Conservation (phyloP, 306 rosid species). For the Begonia masoniana region DNA sequence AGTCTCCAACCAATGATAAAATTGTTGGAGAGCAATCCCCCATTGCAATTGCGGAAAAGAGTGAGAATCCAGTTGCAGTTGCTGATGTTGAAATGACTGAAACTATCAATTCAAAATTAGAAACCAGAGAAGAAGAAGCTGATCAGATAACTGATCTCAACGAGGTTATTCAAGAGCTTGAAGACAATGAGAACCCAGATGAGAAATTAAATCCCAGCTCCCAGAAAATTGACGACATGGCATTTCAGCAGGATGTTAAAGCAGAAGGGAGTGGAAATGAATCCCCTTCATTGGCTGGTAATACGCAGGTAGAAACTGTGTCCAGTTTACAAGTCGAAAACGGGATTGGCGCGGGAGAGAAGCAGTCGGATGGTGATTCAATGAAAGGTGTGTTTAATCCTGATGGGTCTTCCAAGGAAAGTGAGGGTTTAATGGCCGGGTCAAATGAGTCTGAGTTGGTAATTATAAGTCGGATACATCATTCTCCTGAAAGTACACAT, state of each 20-base stretch:
- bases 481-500: conserved; percentile 99
- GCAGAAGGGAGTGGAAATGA: no score
- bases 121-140: conserved; percentile 21
- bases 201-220: conserved; percentile 9
- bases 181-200: conserved; percentile 23
- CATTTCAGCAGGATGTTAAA: no score
- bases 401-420: conserved; percentile 30
- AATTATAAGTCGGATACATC: conserved; percentile 99
- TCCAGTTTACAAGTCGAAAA: no score
- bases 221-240: no score
- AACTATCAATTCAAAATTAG: conserved; percentile 15
- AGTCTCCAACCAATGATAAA: conserved; percentile 27
- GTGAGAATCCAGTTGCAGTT: conserved; percentile 24
- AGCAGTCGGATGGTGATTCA: conserved; percentile 16
- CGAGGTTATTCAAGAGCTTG: conserved; percentile 17
- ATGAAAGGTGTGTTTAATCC: conserved; percentile 39
- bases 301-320: no score
- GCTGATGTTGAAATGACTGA: conserved; percentile 21
- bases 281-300: no score
- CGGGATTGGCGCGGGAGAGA: no score
- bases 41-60: conserved; percentile 19
- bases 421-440: conserved; percentile 79
- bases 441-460: conserved; percentile 92
- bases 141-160: conserved; percentile 12
- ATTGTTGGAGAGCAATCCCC: conserved; percentile 21